A percentile compares a stretch with the other conserved stretches of the same genome.
Evolutionary conservation across 139 green algal species (phyloP).

Genomic region (Zygnema cylindricum): DNA sequence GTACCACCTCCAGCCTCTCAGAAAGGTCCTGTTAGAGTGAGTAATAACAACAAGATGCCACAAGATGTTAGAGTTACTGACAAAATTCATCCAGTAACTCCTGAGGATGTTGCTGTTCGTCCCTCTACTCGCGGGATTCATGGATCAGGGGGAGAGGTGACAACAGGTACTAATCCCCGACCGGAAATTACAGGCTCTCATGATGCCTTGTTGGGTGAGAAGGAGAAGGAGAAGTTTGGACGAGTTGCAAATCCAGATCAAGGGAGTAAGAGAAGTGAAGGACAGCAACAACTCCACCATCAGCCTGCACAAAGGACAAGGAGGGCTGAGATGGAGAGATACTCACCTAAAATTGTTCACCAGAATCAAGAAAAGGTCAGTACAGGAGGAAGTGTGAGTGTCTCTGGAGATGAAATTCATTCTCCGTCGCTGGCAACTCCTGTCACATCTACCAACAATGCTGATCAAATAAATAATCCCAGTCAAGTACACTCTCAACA

Average conservation of each 20-base stretch:
- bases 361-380: background rate
- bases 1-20: background rate
- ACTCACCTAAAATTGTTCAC: background rate
- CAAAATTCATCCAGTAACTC: background rate
- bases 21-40: background rate
- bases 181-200: no score
- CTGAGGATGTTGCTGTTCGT: background rate
- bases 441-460: no score
- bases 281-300: background rate
- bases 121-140: background rate
- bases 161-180: no score
- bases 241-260: background rate
- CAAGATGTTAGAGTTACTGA: background rate
- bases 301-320: background rate
- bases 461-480: no score
- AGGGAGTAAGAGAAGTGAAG: background rate
- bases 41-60: background rate
- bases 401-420: no score
- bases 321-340: background rate
- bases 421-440: no score
- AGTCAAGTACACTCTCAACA: no score
- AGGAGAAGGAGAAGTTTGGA: background rate
- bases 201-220: no score
- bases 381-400: no score
- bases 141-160: background rate